Percentiles rank a stretch among this genome's conserved stretches.
These are phyloP conservation scores for Flaveria sonorensis DNA, from an alignment of 129 eudicot genomes.

Conservation along the genomic window DNA sequence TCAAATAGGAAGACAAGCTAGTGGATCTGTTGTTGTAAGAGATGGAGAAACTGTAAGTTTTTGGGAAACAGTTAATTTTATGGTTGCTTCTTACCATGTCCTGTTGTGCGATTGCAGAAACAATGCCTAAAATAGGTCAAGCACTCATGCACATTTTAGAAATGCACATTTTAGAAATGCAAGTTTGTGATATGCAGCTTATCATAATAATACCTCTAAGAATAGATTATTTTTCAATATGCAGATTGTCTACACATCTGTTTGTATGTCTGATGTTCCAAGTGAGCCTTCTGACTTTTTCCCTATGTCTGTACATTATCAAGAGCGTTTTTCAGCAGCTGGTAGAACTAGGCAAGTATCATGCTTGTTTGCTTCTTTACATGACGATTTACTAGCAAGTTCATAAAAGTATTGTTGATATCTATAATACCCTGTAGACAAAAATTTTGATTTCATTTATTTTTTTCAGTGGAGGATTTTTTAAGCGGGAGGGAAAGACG, in stretches of 20 bases:
- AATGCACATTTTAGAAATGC: background rate
- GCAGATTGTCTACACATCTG: slow-evolving; percentile 88
- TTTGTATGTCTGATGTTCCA: slow-evolving; percentile 85
- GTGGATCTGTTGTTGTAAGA: slow-evolving; percentile 82
- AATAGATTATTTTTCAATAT: slow-evolving; percentile 21
- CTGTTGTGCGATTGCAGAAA: slow-evolving; percentile 7
- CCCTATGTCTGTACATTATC: slow-evolving; percentile 96
- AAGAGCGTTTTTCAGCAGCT: slow-evolving; percentile 99
- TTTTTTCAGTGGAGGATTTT: slow-evolving; percentile 84
- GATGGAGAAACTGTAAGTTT: slow-evolving; percentile 97
- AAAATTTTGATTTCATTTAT: slow-evolving; percentile 1
- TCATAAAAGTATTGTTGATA: background rate
- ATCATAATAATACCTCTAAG: slow-evolving; percentile 5
- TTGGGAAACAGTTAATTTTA: background rate
- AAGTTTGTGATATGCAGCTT: background rate
- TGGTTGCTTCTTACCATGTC: background rate
- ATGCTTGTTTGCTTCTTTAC: background rate
- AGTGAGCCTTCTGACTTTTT: slow-evolving; percentile 98
- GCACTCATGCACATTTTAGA: background rate
- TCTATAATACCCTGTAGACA: slow-evolving; percentile 2
- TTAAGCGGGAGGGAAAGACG: slow-evolving; percentile 90
- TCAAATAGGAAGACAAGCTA: slow-evolving; percentile 96
- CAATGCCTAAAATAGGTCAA: background rate
- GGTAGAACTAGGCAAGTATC: slow-evolving; percentile 86
- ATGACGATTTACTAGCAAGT: background rate